Base-by-base conservation (phyloP, 495 filamentous ascomycete genomes). In the Hypoxylon fragiforme region DNA sequence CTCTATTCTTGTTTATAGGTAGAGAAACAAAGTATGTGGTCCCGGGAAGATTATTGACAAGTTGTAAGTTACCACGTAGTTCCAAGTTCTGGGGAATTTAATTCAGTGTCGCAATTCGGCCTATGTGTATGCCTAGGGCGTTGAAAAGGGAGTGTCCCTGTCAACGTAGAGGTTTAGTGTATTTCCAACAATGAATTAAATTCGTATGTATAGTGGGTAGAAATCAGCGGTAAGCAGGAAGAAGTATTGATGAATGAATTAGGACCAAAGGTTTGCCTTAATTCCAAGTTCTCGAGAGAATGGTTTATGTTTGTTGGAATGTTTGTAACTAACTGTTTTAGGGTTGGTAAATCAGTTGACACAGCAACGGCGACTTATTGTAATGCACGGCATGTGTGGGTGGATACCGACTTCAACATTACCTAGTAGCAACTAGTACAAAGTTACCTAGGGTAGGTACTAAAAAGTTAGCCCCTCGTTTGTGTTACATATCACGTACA, bases 301-400 rank as follows among this genome's bases (percentile, higher is more conserved):
- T 61, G 45, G 22, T 38, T 35, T 13, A 35, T 35, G 7, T 13
- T 37, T 46, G 24, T 32, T 51, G 22, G 22, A 59, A 59, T 59
- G 48, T 59, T 28, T 59, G 48, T 57, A 30, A n/a, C 43, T 62
- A 53, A 56, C 52, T 56, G 3, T 47, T 18, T 62, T 57, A 32
- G 43, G 50, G 18, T 51, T 11, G 5, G 14, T 40, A 20, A 20
- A 44, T n/a, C 43, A 47, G 58, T 62, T 62, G 52, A 31, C 58
- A 39, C 51, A 52, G 58, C 58, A 62, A 62, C 58, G 46, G 6
- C n/a, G 14, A 20, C 24, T 28, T 28, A 28, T 28, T 28, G 24
- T 28, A 28, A 28, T 28, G 24, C n/a, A n/a, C n/a, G n/a, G n/a
- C n/a, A n/a, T n/a, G n/a, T n/a, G n/a, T n/a, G n/a, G n/a, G n/a